Base-by-base conservation (phyloP, 2,329 filamentous ascomycete species). In the Didymella pinodella region DNA sequence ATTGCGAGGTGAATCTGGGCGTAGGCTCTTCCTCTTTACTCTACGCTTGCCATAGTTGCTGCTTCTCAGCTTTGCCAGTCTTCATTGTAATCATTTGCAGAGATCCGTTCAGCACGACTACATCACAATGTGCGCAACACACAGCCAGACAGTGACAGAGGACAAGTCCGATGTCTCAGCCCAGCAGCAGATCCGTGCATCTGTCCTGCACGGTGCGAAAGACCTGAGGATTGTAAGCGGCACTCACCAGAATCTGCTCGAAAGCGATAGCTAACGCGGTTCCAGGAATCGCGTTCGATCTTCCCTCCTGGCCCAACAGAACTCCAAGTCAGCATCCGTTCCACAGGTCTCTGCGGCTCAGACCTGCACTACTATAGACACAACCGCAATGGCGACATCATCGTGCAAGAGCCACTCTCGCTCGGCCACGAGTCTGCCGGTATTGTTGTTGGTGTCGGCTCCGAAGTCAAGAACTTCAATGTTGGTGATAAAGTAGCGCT, bases 281-380 rank as follows among this genome's bases (percentile, higher is more conserved):
- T n/a, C n/a, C 66, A 88, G 86, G 85, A 87, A 81, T 75, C 78
- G 48, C 82, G 85, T 62, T 68, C 75, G 10, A 74, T 85, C 45
- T 65, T 79, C 29, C 65, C 79, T 14, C 86, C 85, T 14, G 70
- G 73, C 40, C 72, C 79, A 28, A 74, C 78, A 62, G 87, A 90
- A 73, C 83, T 91, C 52, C 85, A 90, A 77, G 77, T 91, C 62
- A 82, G 84, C 62, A 82, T 91, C 63, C 85, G 84, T 62, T 83
- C 85, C 65, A 91, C 88, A 4, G 88, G 88, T 28, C 86, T 91
- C 71, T 91, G 88, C 75, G 88, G 88, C 71, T 88, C 85, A 49
- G 88, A 91, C 75, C 83, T 89, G 5, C 89, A 97, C 83, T 97
- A 96, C 87, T 96, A 92, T 85, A 82, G 86, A 64, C 90, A 96